Conservation (phyloP, 2,329 filamentous ascomycete species). For the Colletotrichum siamense region DNA sequence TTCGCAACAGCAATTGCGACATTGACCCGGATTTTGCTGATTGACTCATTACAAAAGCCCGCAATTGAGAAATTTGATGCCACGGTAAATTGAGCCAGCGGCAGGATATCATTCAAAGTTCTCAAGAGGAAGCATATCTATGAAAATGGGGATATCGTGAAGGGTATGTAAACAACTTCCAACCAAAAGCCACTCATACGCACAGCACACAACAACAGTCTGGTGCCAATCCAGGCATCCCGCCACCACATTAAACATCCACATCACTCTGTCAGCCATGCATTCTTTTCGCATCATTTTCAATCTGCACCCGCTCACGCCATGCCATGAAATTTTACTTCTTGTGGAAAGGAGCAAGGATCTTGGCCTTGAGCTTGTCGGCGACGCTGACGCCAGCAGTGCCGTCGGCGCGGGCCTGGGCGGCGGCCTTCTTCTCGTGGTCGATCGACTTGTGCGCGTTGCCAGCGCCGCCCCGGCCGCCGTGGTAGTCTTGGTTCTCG, state of each 20-base stretch:
- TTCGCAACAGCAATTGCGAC: neutral
- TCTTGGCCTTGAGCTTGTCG: constrained; percentile 63
- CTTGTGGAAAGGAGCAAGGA: constrained; percentile 52
- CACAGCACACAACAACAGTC: neutral
- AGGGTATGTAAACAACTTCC: constrained; percentile 11
- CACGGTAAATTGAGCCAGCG: neutral
- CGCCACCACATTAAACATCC: neutral
- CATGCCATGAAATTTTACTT: constrained; percentile 35
- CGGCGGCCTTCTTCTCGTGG: constrained; percentile 33
- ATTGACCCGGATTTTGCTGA: neutral
- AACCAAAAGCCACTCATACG: neutral
- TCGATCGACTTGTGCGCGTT: constrained; percentile 46
- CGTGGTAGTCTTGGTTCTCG: constrained; percentile 58
- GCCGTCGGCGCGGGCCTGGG: constrained; percentile 29
- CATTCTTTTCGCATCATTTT: neutral
- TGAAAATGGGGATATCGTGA: constrained; percentile 17
- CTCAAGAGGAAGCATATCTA: neutral
- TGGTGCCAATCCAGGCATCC: neutral
- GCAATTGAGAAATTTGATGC: neutral
- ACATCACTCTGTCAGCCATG: neutral
- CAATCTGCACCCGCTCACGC: neutral
- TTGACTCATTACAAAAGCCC: neutral
- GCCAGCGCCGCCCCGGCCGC: constrained; percentile 65
- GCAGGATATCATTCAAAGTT: neutral
- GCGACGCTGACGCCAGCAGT: constrained; percentile 49